These are phyloP conservation scores for Niebla homalea DNA, from an alignment of 495 filamentous ascomycete genomes.

Conservation along the genomic window DNA sequence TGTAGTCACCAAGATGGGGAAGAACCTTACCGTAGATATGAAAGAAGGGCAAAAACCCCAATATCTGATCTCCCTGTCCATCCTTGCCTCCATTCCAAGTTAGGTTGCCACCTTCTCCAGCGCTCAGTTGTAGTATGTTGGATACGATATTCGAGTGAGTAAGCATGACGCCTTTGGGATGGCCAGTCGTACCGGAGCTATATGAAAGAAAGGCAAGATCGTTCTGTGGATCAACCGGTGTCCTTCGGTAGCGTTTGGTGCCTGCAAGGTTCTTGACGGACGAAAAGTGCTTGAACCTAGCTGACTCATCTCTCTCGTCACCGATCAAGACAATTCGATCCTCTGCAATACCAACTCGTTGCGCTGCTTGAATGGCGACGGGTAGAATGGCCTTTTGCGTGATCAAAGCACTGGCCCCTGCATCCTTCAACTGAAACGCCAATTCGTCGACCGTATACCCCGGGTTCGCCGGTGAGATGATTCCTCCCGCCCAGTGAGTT, in stretches of 20 bases:
- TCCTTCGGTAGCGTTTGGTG: constrained; percentile 27
- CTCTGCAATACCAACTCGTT: constrained; percentile 48
- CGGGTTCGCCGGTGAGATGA: constrained; percentile 74
- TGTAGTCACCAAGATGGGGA: not conserved
- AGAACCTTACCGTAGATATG: constrained; percentile 61
- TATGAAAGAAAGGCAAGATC: constrained; percentile 60
- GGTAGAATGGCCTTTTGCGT: constrained; percentile 55
- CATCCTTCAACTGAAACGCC: constrained; percentile 74
- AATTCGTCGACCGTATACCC: constrained; percentile 77
- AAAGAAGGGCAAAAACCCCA: constrained; percentile 85
- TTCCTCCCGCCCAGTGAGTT: constrained; percentile 69
- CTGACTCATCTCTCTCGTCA: constrained; percentile 48
- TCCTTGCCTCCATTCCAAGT: constrained; percentile 45
- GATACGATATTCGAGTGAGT: constrained; percentile 70
- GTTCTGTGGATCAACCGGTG: constrained; percentile 36
- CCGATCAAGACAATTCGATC: constrained; percentile 65
- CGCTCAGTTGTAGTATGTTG: constrained; percentile 46
- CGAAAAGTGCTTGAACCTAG: constrained; percentile 61
- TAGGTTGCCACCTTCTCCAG: constrained; percentile 46
- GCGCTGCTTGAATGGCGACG: constrained; percentile 52
- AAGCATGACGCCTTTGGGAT: constrained; percentile 89
- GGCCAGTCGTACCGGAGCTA: constrained; percentile 78
- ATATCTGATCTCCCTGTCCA: constrained; percentile 52
- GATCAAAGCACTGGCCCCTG: constrained; percentile 59
- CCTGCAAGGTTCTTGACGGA: constrained; percentile 47